Conservation (phyloP, 768 basidiomycete genomes). For the Tremella mesenterica region DNA sequence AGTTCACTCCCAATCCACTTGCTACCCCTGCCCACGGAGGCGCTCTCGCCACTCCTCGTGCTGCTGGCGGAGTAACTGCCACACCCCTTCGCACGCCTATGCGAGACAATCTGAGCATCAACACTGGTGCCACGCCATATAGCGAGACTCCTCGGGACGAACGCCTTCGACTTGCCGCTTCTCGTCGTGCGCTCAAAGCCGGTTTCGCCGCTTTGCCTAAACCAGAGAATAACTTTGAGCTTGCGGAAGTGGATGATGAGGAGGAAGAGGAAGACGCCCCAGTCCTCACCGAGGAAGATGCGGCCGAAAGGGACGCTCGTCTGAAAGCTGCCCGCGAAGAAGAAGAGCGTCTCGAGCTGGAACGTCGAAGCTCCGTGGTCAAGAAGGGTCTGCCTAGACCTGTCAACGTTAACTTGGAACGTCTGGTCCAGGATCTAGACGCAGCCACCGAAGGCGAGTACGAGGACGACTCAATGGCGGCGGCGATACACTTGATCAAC, state of each 20-base stretch:
- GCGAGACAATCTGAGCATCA: slow-evolving; percentile 85
- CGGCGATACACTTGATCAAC: slow-evolving; percentile 61
- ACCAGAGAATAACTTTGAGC: slow-evolving; percentile 95
- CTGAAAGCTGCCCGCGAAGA: slow-evolving; percentile 60
- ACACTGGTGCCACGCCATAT: slow-evolving; percentile 55
- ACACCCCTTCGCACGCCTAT: slow-evolving; percentile 92
- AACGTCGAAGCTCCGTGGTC: slow-evolving; percentile 69
- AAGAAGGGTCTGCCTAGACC: slow-evolving; percentile 79
- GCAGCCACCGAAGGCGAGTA: slow-evolving; percentile 42
- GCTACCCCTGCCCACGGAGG: slow-evolving; percentile 68
- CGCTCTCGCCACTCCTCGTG: slow-evolving; percentile 51
- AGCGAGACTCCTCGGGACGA: slow-evolving; percentile 71
- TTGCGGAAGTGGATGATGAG: slow-evolving; percentile 80
- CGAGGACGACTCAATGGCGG: slow-evolving; percentile 47
- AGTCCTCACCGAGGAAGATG: slow-evolving; percentile 66
- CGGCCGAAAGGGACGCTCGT: slow-evolving; percentile 78
- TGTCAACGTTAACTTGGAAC: slow-evolving; percentile 63
- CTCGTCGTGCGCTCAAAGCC: slow-evolving; percentile 66
- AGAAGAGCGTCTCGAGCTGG: slow-evolving; percentile 70
- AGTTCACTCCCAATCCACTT: slow-evolving; percentile 93
- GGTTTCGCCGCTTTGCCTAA: slow-evolving; percentile 77
- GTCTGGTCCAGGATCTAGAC: slow-evolving; percentile 55
- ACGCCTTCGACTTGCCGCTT: slow-evolving; percentile 54
- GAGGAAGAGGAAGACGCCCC: slow-evolving; percentile 46
- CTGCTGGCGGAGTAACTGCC: slow-evolving; percentile 45